Base-by-base conservation (phyloP, 257 asterid genomes). In the Nicotiana paniculata region DNA sequence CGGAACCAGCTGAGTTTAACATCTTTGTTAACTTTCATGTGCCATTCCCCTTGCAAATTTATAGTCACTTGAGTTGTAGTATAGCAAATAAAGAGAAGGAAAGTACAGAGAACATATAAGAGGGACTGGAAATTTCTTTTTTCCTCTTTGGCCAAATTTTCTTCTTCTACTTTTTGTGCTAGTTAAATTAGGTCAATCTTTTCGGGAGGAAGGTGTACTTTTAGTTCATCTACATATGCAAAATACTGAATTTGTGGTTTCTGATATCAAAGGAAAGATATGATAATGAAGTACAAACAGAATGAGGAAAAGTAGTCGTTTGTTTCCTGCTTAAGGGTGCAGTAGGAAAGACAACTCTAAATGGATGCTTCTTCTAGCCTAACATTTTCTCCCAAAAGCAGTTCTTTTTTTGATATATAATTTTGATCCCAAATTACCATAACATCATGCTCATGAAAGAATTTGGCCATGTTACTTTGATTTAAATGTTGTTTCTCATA, bases 401-500 rank as follows among this genome's bases (percentile, higher is more conserved):
- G 30, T 28, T 28, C 30, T 28, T 58, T 57, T 16, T 58, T 24
- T 21, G 32, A 1, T 21, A 9, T 43, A 72, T 43, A 48, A 17
- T 35, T 51, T 74, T 74, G 16, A 48, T 26, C 62, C 59, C 2
- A 26, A 13, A 72, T 9, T 48, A 24, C 43, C 62, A 48, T 15
- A 48, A 48, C 16, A 6, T 48, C 62, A 24, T 74, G 79, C 26
- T 74, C 43, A 8, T 57, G 61, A 77, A 53, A 74, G 43, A 74
- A 74, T 74, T 26, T 48, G 79, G 39, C 79, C 26, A 26, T 16
- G 57, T 81, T 80, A 62, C 58, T 32, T 48, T 70, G 82, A 21
- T 84, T 75, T 63, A 72, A 72, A 80, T 81, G 83, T 21, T 61
- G 58, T 82, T 57, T 79, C 90, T 89, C 82, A 83, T 79, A 66